Base-by-base conservation (phyloP, 805 yeast genomes). In the Yamadazyma sp. region DNA sequence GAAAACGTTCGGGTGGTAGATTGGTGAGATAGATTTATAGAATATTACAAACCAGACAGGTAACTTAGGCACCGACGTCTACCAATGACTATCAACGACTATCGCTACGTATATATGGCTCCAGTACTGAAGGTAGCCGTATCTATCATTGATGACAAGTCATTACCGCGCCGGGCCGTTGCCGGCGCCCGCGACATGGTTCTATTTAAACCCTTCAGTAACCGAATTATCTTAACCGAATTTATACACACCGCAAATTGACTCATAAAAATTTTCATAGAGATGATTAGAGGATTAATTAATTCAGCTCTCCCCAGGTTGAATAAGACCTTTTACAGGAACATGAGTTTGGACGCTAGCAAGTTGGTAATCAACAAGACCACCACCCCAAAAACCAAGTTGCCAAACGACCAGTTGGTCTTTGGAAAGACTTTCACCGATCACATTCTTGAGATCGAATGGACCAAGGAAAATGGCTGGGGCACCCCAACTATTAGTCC, bases 371-470 rank as follows among this genome's bases (percentile, higher is more conserved):
- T 68, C 39, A 54, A 53, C 26, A 64, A 60, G 43, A 67, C 72
- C 39, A 52, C 60, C 18, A 50, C 57, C 3, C 73, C 73, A 3
- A 59, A 57, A 44, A 49, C 47, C 3, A 62, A 58, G 44, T 49
- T 63, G 25, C 64, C 71, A 5, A 64, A 65, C 31, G 69, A 65
- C 20, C 53, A 65, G 38, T 62, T 69, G 51, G 63, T 60, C 15
- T 69, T 69, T 44, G 74, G 74, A 23, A 63, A 65, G 45, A 52
- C 67, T 3, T 89, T 90, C 73, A 84, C 96, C 37, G 84, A 79
- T 57, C 98, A 91, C 60, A 91, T 91, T 87, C 70, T 91, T 58
- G 78, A 84, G 52, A 67, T 88, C 35, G 89, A 87, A 58, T 93
- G 97, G 96, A 77, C 78, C 42, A 69, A 70, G 20, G 70, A 72